phyloP scores from a whole-genome alignment of 164 flowering plant species.

The Stephania yunnanensis region DNA sequence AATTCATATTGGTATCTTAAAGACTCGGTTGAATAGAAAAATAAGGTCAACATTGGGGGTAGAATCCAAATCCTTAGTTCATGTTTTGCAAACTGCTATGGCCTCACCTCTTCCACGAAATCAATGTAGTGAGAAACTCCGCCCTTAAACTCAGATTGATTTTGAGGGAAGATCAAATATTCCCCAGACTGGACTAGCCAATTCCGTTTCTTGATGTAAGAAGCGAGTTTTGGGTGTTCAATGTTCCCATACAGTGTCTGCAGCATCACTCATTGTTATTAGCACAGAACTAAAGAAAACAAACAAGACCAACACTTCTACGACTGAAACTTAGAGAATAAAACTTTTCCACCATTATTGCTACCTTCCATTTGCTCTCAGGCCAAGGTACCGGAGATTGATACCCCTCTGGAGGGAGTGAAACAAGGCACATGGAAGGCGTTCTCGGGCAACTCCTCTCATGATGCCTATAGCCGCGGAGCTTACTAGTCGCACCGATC shows the following conservation, averaged over 20 bases:
- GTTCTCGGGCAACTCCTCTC: slow-evolving; percentile 84
- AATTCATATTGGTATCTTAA: not conserved
- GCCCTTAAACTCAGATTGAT: slow-evolving; percentile 60
- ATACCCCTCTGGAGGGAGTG: slow-evolving; percentile 79
- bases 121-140: slow-evolving; percentile 78
- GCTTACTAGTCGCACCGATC: slow-evolving; percentile 42
- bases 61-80: no score
- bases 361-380: slow-evolving; percentile 76
- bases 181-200: slow-evolving; percentile 71
- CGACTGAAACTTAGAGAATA: not conserved
- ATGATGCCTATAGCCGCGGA: slow-evolving; percentile 62
- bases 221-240: slow-evolving; percentile 83
- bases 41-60: no score
- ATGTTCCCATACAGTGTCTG: slow-evolving; percentile 74
- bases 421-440: slow-evolving; percentile 76
- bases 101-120: slow-evolving; percentile 73
- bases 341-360: not conserved
- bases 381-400: slow-evolving; percentile 69
- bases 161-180: slow-evolving; percentile 66
- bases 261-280: slow-evolving; percentile 14
- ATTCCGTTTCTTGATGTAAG: slow-evolving; percentile 48
- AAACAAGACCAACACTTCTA: not conserved
- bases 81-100: slow-evolving; percentile 5
- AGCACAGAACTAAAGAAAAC: not conserved
- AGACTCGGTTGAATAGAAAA: not conserved